These are phyloP conservation scores for Salix brachista DNA, from an alignment of 345 rosid genomes.

Conservation along the genomic window DNA sequence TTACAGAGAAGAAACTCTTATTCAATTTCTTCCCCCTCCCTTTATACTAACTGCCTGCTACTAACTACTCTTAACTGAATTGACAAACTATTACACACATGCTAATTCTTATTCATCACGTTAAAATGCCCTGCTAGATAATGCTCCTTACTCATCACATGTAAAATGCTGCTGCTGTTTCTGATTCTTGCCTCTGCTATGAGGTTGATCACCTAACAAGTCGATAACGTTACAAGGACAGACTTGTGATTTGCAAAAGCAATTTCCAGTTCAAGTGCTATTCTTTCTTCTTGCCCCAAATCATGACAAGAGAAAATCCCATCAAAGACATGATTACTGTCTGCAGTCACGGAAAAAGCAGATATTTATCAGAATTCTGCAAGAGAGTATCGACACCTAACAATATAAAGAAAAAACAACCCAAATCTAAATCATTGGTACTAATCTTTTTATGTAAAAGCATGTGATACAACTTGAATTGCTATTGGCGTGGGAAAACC, in stretches of 20 bases:
- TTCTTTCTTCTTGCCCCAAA: slow-evolving; percentile 59
- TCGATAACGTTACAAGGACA: background rate
- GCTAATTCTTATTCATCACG: too few species aligned
- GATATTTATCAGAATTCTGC: background rate
- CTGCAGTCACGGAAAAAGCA: slow-evolving; percentile 41
- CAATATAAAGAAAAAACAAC: background rate
- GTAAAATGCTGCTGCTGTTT: too few species aligned
- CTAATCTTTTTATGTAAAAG: background rate
- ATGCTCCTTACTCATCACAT: background rate
- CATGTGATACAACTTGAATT: background rate
- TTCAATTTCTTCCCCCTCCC: too few species aligned
- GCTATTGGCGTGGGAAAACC: background rate
- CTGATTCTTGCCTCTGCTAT: too few species aligned
- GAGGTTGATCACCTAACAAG: too few species aligned
- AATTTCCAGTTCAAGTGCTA: background rate
- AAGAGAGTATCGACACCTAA: background rate
- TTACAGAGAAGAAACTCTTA: too few species aligned
- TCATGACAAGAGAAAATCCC: slow-evolving; percentile 86
- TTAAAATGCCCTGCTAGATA: background rate
- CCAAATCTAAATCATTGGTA: background rate
- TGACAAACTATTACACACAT: too few species aligned
- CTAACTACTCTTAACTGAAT: too few species aligned
- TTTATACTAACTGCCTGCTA: too few species aligned
- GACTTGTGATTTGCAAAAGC: background rate
- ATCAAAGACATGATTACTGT: slow-evolving; percentile 93